Conservation (phyloP, 176 grass and related monocot genomes). For the Eleusine indica region DNA sequence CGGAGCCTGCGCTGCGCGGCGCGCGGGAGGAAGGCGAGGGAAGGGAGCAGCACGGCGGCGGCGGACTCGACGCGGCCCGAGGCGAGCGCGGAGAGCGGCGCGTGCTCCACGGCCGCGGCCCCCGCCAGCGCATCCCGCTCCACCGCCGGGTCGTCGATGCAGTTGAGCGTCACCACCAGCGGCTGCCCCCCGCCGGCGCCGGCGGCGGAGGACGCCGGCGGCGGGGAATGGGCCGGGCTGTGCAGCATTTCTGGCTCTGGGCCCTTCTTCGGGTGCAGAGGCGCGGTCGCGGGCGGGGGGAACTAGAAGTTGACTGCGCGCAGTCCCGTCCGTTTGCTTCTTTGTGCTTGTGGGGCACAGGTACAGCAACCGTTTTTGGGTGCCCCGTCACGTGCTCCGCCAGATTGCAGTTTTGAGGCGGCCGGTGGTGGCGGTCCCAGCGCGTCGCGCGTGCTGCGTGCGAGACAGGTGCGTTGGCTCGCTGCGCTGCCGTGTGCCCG, state of each 20-base stretch:
- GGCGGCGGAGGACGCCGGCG: background rate
- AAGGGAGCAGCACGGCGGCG: constrained; percentile 70
- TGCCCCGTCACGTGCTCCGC: background rate
- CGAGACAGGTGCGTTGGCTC: too few species aligned
- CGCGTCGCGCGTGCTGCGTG: too few species aligned
- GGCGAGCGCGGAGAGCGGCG: constrained; percentile 63
- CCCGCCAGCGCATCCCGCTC: constrained; percentile 72
- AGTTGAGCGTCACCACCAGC: constrained; percentile 78
- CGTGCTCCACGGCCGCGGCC: constrained; percentile 71
- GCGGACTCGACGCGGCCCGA: constrained; percentile 65
- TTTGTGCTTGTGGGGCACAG: background rate
- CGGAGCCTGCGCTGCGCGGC: constrained; percentile 83
- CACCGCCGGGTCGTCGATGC: constrained; percentile 71
- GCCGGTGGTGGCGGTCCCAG: too few species aligned
- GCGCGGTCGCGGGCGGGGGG: background rate
- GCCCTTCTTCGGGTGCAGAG: background rate
- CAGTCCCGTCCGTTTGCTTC: background rate
- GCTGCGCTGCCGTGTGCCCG: too few species aligned
- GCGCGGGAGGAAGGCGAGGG: constrained; percentile 83
- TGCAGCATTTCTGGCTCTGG: constrained; percentile 49
- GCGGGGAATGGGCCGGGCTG: constrained; percentile 41
- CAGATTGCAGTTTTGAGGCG: too few species aligned
- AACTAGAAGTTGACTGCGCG: background rate
- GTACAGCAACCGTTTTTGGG: background rate
- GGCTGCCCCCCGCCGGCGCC: constrained; percentile 24